Percentiles rank a stretch among this genome's conserved stretches.
Conservation (phyloP, 2,329 filamentous ascomycete genomes). For the Colletotrichum navitas region DNA sequence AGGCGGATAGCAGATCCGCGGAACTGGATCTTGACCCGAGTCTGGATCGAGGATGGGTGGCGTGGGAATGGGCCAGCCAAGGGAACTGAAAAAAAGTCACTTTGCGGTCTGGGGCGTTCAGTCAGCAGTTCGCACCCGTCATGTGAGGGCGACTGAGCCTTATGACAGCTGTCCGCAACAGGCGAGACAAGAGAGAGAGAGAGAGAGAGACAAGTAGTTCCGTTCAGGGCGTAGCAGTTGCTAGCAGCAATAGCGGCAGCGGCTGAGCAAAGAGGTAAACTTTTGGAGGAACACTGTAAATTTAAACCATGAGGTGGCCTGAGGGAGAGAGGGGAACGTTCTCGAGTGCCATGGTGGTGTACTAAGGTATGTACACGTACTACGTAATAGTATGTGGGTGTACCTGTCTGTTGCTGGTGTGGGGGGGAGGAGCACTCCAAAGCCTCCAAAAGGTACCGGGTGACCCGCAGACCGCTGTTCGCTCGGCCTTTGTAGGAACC, state of each 20-base stretch:
- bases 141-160: constrained; percentile 32
- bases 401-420: constrained; percentile 15
- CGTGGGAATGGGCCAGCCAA: constrained; percentile 16
- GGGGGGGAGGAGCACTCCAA: constrained; percentile 8
- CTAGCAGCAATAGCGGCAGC: too few relatives aligned
- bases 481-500: not conserved
- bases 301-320: constrained; percentile 12
- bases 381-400: not conserved
- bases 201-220: not conserved
- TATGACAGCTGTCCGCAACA: constrained; percentile 35
- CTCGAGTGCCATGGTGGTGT: not conserved
- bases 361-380: not conserved
- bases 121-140: constrained; percentile 33
- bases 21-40: constrained; percentile 13
- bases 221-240: not conserved
- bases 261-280: not conserved
- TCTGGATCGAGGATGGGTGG: constrained; percentile 15
- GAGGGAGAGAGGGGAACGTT: constrained; percentile 3
- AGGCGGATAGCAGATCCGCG: constrained; percentile 16
- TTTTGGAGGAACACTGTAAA: constrained; percentile 2
- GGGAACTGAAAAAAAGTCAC: constrained; percentile 22
- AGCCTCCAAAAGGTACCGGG: constrained; percentile 20
- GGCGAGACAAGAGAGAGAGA: not conserved
- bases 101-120: constrained; percentile 29
- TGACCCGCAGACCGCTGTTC: constrained; percentile 36